phyloP scores from a whole-genome alignment of 441 rosid genomes.

The Populus hybrid region DNA sequence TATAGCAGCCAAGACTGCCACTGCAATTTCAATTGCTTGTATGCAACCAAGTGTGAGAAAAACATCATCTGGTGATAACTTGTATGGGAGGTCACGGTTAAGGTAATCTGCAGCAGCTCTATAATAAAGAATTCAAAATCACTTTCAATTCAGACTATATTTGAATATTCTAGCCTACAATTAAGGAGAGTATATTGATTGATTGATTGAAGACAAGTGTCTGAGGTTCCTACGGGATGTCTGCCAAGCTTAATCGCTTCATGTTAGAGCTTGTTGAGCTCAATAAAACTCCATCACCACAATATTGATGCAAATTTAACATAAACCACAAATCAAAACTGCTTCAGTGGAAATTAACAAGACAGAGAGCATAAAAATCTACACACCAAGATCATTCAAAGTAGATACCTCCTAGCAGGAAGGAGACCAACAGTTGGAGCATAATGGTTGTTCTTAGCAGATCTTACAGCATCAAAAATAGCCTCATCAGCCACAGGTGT shows the following conservation, averaged over 20 bases:
- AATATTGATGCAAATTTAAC: no score
- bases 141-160: no score
- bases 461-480: slow-evolving; percentile 42
- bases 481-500: slow-evolving; percentile 54
- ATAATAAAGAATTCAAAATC: neutral
- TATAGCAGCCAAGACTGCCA: slow-evolving; percentile 34
- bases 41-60: slow-evolving; percentile 49
- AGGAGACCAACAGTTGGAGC: slow-evolving; percentile 41
- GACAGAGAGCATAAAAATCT: neutral
- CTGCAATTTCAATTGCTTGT: slow-evolving; percentile 44
- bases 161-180: no score
- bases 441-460: slow-evolving; percentile 51
- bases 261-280: no score
- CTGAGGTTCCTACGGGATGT: no score
- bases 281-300: no score
- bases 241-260: no score
- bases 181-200: no score
- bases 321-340: no score
- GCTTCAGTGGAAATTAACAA: no score
- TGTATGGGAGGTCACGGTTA: slow-evolving; percentile 44
- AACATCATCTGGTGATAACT: slow-evolving; percentile 48
- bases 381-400: neutral
- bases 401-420: slow-evolving; percentile 49
- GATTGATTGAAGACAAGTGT: no score
- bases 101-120: slow-evolving; percentile 68